Evolutionary conservation across 768 basidiomycete species (phyloP).

Genomic region (Leccinum disarticulatum): DNA sequence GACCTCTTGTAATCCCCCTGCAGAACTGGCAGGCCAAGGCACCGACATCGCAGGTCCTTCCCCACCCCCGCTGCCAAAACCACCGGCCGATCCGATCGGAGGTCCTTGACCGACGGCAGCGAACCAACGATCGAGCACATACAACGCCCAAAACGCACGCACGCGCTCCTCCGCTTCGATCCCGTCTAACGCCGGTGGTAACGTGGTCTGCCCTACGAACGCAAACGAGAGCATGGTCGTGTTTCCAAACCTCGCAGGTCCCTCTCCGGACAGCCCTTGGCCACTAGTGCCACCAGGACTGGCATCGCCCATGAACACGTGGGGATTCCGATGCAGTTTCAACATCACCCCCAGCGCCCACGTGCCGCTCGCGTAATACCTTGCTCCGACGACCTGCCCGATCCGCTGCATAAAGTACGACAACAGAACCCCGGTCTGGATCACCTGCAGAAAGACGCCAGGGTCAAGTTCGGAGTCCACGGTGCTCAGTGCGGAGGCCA

Average conservation of each 20-base stretch:
- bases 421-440: constrained; percentile 66
- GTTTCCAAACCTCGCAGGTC: background rate
- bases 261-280: constrained; percentile 5
- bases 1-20: constrained; percentile 10
- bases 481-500: constrained; percentile 45
- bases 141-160: constrained; percentile 40
- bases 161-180: constrained; percentile 39
- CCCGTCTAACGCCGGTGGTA: constrained; percentile 34
- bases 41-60: constrained; percentile 33
- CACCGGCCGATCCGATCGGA: constrained; percentile 26
- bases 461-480: constrained; percentile 31
- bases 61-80: constrained; percentile 16
- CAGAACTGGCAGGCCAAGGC: constrained; percentile 38
- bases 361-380: constrained; percentile 51
- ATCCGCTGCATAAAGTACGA: constrained; percentile 63
- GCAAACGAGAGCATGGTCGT: constrained; percentile 1
- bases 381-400: constrained; percentile 60
- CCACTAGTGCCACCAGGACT: background rate
- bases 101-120: constrained; percentile 28
- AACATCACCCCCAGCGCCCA: constrained; percentile 45
- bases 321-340: constrained; percentile 41
- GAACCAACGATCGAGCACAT: constrained; percentile 36
- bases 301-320: background rate
- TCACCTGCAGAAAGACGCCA: constrained; percentile 47
- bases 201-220: constrained; percentile 11